Evolutionary conservation across 2,329 filamentous ascomycete genomes (phyloP).

Genomic region (Trichoderma pleuroti): DNA sequence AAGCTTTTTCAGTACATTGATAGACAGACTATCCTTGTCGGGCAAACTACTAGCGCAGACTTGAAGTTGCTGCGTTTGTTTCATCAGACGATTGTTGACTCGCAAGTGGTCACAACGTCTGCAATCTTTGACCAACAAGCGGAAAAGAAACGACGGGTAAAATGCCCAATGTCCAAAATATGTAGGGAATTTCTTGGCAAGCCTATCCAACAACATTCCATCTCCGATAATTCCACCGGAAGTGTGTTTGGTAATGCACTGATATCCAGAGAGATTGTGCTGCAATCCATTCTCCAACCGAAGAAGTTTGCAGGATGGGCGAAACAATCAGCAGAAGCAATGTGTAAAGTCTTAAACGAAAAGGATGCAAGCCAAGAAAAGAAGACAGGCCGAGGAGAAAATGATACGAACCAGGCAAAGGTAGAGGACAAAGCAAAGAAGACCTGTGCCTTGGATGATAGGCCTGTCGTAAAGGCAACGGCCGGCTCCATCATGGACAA

Average conservation of each 20-base stretch:
- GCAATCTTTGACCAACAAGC: neutral
- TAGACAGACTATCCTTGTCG: neutral
- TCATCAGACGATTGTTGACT: neutral
- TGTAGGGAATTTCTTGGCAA: neutral
- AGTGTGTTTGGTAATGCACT: neutral
- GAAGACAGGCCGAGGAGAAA: no score
- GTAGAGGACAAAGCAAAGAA: neutral
- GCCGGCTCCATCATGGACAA: no score
- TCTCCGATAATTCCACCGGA: neutral
- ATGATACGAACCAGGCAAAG: no score
- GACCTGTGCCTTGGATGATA: neutral
- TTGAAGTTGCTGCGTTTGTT: neutral
- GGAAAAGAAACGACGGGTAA: neutral
- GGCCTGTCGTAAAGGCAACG: neutral
- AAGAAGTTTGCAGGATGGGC: neutral
- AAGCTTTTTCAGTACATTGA: neutral
- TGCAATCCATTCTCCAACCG: neutral
- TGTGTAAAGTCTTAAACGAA: no score
- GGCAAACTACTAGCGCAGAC: neutral
- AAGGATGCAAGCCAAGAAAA: no score
- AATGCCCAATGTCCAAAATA: neutral
- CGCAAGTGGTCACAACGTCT: neutral
- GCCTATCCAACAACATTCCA: neutral
- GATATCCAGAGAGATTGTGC: neutral
- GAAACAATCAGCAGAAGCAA: no score